phyloP scores from a whole-genome alignment of 2,329 filamentous ascomycete genomes.

The Rosellinia necatrix region DNA sequence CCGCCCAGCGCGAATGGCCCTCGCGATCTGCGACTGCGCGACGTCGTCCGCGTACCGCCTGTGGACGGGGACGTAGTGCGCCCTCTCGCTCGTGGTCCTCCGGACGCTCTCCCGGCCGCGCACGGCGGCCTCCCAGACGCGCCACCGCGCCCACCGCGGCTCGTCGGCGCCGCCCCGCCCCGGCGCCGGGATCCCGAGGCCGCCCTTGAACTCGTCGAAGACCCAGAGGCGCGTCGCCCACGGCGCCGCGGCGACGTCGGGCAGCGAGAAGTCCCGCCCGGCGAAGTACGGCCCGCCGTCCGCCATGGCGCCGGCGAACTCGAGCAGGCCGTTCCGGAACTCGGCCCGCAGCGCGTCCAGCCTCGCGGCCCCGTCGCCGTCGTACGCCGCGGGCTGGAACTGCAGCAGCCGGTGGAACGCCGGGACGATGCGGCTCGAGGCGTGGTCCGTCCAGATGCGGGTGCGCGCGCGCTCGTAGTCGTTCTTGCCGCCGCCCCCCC shows the following conservation, averaged over 20 bases:
- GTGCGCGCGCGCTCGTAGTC: constrained; percentile 56
- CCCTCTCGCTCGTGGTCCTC: constrained; percentile 58
- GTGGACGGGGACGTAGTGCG: constrained; percentile 62
- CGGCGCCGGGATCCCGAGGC: constrained; percentile 53
- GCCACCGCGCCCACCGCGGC: constrained; percentile 55
- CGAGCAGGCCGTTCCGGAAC: constrained; percentile 54
- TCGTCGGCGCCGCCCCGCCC: constrained; percentile 55
- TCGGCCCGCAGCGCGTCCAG: constrained; percentile 50
- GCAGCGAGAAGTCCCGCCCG: constrained; percentile 53
- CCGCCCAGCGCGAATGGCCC: constrained; percentile 52
- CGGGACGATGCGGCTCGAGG: constrained; percentile 59
- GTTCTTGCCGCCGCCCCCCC: too few relatives aligned
- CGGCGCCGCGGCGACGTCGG: constrained; percentile 60
- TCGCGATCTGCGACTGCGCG: constrained; percentile 49
- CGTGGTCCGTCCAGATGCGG: constrained; percentile 62
- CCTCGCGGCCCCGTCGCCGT: constrained; percentile 23
- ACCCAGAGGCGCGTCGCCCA: constrained; percentile 61
- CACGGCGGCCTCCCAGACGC: constrained; percentile 56
- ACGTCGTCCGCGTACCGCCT: constrained; percentile 49
- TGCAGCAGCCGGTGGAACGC: constrained; percentile 52
- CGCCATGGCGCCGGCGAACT: constrained; percentile 56
- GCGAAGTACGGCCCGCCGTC: constrained; percentile 56
- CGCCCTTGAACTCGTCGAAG: constrained; percentile 63
- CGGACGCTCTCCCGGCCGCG: constrained; percentile 54
- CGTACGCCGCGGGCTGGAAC: constrained; percentile 32